phyloP scores from a whole-genome alignment of 805 yeast genomes.

The Metschnikowia vanudenii region DNA sequence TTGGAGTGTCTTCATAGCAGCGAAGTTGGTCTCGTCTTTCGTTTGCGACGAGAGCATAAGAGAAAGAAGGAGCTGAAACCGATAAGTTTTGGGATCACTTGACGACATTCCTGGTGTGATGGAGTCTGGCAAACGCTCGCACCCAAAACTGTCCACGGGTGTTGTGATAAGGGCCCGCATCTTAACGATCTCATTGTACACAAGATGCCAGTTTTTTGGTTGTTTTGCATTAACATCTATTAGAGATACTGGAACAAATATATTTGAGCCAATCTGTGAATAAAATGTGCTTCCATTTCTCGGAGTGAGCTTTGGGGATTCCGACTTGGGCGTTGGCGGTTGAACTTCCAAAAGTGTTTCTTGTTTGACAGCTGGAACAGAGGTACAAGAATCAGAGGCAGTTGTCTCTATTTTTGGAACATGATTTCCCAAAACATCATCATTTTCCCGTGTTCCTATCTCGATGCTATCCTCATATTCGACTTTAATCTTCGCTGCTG shows the following conservation, averaged over 20 bases:
- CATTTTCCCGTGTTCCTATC: not conserved
- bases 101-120: constrained; percentile 35
- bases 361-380: not conserved
- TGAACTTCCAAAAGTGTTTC: not conserved
- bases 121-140: constrained; percentile 57
- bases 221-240: constrained; percentile 11
- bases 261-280: constrained; percentile 12
- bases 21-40: constrained; percentile 79
- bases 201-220: constrained; percentile 46
- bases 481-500: constrained; percentile 10
- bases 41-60: constrained; percentile 91
- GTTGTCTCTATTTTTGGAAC: no score
- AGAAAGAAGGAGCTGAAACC: constrained; percentile 76
- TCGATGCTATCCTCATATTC: constrained; percentile 5
- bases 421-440: no score
- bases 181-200: constrained; percentile 57
- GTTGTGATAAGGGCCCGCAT: constrained; percentile 70
- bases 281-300: constrained; percentile 3
- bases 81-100: constrained; percentile 38
- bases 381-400: no score
- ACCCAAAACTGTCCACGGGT: constrained; percentile 89
- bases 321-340: constrained; percentile 5
- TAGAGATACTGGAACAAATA: constrained; percentile 11
- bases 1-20: constrained; percentile 66
- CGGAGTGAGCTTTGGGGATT: constrained; percentile 6